Conservation (phyloP, 345 rosid species). For the Kernera saxatilis region DNA sequence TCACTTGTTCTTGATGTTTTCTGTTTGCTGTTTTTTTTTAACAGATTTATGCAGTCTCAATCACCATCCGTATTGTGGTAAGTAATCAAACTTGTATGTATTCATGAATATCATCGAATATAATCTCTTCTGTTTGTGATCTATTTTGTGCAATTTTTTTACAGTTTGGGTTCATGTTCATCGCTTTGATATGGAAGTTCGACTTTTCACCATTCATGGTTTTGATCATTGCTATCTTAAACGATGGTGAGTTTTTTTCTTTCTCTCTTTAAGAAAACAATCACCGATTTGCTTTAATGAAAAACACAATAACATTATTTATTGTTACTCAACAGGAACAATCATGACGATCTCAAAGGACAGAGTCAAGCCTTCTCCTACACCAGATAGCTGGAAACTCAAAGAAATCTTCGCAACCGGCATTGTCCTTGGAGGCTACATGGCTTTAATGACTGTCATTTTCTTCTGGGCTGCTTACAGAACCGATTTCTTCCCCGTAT, state of each 20-base stretch:
- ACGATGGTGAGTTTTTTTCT: conserved; percentile 57
- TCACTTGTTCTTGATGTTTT: background rate
- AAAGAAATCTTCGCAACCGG: conserved; percentile 93
- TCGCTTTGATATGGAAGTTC: conserved; percentile 78
- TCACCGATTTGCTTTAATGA: background rate
- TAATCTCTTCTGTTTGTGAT: background rate
- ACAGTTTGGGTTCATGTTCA: conserved; percentile 85
- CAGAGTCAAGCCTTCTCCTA: conserved; percentile 89
- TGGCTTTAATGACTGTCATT: conserved; percentile 74
- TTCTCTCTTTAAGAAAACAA: background rate
- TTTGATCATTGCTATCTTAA: conserved; percentile 84
- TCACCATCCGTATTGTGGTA: conserved; percentile 91
- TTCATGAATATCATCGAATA: background rate
- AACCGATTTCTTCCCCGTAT: conserved; percentile 69
- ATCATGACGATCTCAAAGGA: conserved; percentile 96
- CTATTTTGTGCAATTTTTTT: background rate
- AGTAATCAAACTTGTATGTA: conserved; percentile 18
- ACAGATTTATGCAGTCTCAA: conserved; percentile 92
- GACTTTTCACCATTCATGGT: conserved; percentile 98
- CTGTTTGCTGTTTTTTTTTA: background rate
- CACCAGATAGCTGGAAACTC: conserved; percentile 94
- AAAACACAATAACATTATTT: background rate
- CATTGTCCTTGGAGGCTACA: conserved; percentile 70
- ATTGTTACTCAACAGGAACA: conserved; percentile 52
- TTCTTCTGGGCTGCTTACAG: conserved; percentile 73